Base-by-base conservation (phyloP, 2,329 filamentous ascomycete genomes). In the Botrytis sinoallii region DNA sequence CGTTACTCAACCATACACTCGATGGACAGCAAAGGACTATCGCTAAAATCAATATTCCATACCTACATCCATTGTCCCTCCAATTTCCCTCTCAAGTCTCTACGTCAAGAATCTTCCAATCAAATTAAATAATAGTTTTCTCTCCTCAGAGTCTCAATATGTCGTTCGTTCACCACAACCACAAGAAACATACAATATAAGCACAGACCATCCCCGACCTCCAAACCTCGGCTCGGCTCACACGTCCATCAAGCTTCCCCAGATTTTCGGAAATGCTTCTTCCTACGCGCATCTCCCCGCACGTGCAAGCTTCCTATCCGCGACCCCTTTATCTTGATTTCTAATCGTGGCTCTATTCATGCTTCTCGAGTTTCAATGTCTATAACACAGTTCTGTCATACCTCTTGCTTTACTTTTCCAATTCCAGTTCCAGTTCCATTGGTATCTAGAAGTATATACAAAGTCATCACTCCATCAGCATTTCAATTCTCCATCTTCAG, bases 241-340 rank as follows among this genome's bases (percentile, higher is more conserved):
- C 9, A 2, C 14, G n/a, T n/a, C 46, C 18, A 48, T 48, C 32
- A 20, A 67, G 29, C 67, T 70, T 60, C 67, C 67, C 67, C 67
- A 61, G 67, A 61, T 70, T 70, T 70, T 70, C 67, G 57, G 35
- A 60, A 57, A 32, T 40, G 25, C 35, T 22, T 60, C 59, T 61
- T 61, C 14, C 25, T 55, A 55, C 48, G 25, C 25, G 12, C 14
- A n/a, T 14, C 60, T 63, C 35, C 35, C 22, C 60, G 20, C 60
- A 61, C 35, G 59, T 61, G 59, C 52, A 61, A 61, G 35, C 59
- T 40, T 25, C 14, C 35, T n/a, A 42, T 16, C 20, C 38, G 22
- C 22, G 7, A 42, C 35, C 60, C 60, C 60, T n/a, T 63, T 63
- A 16, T 8, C 29, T 55, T 6, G 12, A n/a, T 16, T n/a, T 63